Evolutionary conservation across 305 asterid genomes (phyloP), one percentile per base, ranked within the genome.

Genomic region (Fraxinus albicans): DNA sequence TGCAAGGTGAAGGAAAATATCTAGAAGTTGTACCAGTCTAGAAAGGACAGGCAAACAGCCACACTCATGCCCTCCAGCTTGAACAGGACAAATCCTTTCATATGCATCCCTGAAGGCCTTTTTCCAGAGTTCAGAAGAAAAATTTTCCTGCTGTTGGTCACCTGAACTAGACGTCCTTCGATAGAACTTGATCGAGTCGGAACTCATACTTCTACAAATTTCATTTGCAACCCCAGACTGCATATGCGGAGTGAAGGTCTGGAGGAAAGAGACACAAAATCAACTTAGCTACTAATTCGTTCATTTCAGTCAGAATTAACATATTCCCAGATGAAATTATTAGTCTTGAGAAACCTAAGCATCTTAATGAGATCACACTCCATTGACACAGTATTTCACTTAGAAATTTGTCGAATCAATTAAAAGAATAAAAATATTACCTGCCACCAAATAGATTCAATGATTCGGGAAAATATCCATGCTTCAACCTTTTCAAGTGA

Each of bases 401-500:
- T 0, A 8, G 69, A 76, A 79, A 79, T 17, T 25, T 73, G 21
- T 19, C 67, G 47, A 38, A 78, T 60, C 73, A 84, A 69, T 67
- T 47, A 42, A 84, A 69, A 42, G 53, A 55, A 67, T 31, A 31
- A 31, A 31, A 31, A 31, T 3, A 31, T 67, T 81, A 94, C 97
- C 98, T 92, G 98, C 98, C 98, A 94, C 98, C 98, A 94, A 73
- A 94, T 83, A 76, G 97, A 94, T 90, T 94, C 97, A 19, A 94
- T 85, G 76, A 92, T 91, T 79, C 93, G 89, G 15, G 92, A 88
- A 90, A 93, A 92, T 81, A 94, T 93, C 98, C 97, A 94, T 73
- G 89, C 80, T 70, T 93, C 97, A 34, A 91, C 90, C 82, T 87
- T 94, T 85, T 92, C 93, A 60, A 95, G 90, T 35, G 98, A 92